Evolutionary conservation across 768 basidiomycete species (phyloP), one percentile per base, ranked within the genome.

Genomic region (Rhizopogon vulgaris): DNA sequence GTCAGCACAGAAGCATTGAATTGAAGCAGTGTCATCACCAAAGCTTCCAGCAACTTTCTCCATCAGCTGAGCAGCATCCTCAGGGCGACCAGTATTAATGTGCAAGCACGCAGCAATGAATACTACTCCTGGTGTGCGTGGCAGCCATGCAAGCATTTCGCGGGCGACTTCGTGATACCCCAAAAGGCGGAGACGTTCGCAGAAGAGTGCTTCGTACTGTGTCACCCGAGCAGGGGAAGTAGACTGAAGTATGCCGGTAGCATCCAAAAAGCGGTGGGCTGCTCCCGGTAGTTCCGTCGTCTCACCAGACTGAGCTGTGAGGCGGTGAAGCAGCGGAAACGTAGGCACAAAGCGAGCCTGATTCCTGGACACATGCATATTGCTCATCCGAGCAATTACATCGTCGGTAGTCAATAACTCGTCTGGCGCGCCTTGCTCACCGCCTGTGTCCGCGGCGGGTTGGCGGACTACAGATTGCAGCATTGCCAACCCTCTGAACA

Each of bases 401-500:
- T 88, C 84, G 56, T 90, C 87, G 32, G 85, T 83, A 28, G 76
- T 69, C 22, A 60, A 52, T 38, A 69, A 58, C 14, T 68, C 64
- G 15, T 67, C 58, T 15, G 61, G 66, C 30, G 64, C 68, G 24
- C 60, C 60, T 51, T 68, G 64, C 43, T 65, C 72, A 39, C 60
- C 60, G 17, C 53, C 34, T 9, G 53, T 52, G 38, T 74, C 70
- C 2, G 67, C 72, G n/a, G 77, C 77, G 48, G 85, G 81, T 60
- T 85, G 86, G 43, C 73, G 73, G 14, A 76, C 70, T 42, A 83
- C 71, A 52, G 76, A 78, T 25, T 82, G 84, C 17, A 90, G 71
- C 73, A 88, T 85, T 22, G 85, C 81, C 22, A 87, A 70, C 12
- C 86, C 87, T n/a, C 88, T 78, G 58, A 86, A 90, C 25, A 90